phyloP scores from a whole-genome alignment of 75 land plant species.

The Pinus albicaulis region DNA sequence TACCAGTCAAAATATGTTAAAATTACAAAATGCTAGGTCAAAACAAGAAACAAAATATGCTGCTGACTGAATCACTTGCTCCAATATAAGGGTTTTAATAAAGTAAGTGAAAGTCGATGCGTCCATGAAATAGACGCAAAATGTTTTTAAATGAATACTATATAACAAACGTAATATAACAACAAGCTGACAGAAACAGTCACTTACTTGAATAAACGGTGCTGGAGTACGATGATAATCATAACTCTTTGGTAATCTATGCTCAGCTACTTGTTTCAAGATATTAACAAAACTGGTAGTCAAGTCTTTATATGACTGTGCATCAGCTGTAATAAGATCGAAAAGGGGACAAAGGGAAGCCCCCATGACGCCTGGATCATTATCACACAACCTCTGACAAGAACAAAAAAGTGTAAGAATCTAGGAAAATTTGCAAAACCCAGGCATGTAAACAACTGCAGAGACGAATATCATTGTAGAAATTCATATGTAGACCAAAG shows the following conservation, averaged over 20 bases:
- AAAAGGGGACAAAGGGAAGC: constrained; percentile 89
- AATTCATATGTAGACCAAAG: neutral
- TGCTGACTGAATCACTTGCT: too few relatives aligned
- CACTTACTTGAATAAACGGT: constrained; percentile 89
- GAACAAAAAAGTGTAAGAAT: neutral
- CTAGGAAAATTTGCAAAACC: neutral
- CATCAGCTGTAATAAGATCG: constrained; percentile 77
- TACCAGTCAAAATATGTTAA: neutral
- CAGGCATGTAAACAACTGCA: neutral
- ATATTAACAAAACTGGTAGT: constrained; percentile 85
- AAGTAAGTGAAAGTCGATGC: neutral
- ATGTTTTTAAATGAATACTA: neutral
- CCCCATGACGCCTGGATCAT: constrained; percentile 98
- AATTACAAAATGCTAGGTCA: neutral
- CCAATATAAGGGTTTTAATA: too few relatives aligned
- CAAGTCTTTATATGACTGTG: constrained; percentile 65
- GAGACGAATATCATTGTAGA: neutral
- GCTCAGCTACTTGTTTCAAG: constrained; percentile 93
- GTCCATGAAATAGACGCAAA: neutral
- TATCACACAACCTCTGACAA: constrained; percentile 81
- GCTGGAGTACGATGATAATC: constrained; percentile 98
- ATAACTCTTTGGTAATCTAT: constrained; percentile 80
- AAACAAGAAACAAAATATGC: neutral
- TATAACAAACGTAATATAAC: neutral
- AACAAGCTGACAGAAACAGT: neutral